Percentiles rank a stretch among this genome's conserved stretches.
Conservation (phyloP, 2,329 filamentous ascomycete genomes). For the Pseudophaeomoniella oleicola region DNA sequence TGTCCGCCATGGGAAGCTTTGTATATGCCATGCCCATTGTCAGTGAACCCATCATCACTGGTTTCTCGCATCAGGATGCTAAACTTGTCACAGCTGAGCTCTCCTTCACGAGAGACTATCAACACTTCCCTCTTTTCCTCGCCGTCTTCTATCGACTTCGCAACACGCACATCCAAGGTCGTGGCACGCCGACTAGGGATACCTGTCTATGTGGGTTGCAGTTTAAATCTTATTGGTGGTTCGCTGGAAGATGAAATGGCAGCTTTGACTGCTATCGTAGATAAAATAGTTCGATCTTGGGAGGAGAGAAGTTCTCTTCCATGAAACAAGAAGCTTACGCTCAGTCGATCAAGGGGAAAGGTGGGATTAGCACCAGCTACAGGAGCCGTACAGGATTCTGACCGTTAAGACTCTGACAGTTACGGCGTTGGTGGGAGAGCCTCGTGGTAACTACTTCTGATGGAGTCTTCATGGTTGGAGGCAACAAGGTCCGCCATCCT, state of each 20-base stretch:
- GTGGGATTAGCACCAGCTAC: no score
- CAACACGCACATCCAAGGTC: constrained; percentile 69
- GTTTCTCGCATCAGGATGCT: no score
- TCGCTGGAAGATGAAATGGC: constrained; percentile 91
- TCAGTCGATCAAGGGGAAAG: no score
- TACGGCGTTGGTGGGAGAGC: no score
- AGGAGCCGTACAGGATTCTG: no score
- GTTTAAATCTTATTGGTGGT: constrained; percentile 66
- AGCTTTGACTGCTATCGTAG: constrained; percentile 44
- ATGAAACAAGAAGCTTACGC: no score
- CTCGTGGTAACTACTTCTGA: no score
- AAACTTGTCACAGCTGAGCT: no score
- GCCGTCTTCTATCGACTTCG: constrained; percentile 69
- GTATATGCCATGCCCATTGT: constrained; percentile 91
- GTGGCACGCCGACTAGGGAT: constrained; percentile 57
- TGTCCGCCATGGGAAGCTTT: constrained; percentile 63
- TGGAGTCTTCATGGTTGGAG: no score
- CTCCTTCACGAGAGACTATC: constrained; percentile 23
- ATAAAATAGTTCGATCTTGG: background rate
- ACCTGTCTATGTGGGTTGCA: constrained; percentile 84
- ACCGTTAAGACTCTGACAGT: no score
- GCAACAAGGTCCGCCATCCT: no score
- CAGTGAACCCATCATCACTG: constrained; percentile 19
- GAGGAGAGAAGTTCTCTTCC: no score
- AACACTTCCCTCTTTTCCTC: constrained; percentile 67